These are phyloP conservation scores for Trichoderma polysporum DNA, from an alignment of 2,329 filamentous ascomycete species.

Conservation along the genomic window DNA sequence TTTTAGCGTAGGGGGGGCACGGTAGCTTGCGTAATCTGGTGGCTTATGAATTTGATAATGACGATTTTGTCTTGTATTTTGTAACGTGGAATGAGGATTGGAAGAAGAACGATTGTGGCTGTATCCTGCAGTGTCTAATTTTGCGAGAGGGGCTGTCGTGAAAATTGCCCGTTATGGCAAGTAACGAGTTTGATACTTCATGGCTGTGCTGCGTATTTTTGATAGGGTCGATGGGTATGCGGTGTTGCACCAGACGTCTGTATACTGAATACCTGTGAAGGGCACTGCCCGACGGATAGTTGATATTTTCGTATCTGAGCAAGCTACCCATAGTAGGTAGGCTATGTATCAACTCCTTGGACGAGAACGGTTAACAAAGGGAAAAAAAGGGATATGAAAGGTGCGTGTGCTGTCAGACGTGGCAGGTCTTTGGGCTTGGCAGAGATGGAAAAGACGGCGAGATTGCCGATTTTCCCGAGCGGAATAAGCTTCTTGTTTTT, in stretches of 20 bases:
- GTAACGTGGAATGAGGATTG: not conserved
- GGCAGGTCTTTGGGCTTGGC: not conserved
- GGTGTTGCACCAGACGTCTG: not conserved
- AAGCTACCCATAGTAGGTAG: no score
- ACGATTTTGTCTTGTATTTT: not conserved
- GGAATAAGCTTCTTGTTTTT: not conserved
- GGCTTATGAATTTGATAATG: not conserved
- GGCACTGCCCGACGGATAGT: not conserved
- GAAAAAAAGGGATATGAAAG: not conserved
- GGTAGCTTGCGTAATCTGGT: not conserved
- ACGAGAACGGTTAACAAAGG: no score
- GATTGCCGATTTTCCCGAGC: constrained; percentile 7
- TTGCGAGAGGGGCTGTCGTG: not conserved
- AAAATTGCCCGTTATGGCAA: not conserved
- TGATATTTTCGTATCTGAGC: not conserved
- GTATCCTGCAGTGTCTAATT: not conserved
- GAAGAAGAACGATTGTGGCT: not conserved
- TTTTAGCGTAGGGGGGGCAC: not conserved
- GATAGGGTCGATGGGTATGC: not conserved
- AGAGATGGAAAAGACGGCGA: no score
- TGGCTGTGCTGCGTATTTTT: not conserved
- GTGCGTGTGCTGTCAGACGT: not conserved
- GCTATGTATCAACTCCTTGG: no score
- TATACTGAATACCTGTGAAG: not conserved
- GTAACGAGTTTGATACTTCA: not conserved